Conservation (phyloP, 140 eudicot species). For the Cichorium intybus region DNA sequence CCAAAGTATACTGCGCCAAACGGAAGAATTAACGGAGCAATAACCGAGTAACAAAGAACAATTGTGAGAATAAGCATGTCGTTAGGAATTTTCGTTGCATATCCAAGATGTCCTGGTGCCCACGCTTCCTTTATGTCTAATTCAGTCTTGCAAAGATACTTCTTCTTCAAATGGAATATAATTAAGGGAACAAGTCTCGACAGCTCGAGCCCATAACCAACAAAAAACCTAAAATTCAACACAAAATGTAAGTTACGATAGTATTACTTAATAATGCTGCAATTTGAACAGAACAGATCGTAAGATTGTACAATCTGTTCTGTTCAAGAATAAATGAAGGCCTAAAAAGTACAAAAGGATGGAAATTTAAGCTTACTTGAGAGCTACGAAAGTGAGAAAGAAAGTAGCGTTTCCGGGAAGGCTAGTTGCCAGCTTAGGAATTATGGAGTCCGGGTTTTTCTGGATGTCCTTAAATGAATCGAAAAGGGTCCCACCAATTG, state of each 20-base stretch:
- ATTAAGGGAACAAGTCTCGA: conserved; percentile 78
- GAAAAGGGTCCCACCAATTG: conserved; percentile 69
- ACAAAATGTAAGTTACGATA: background rate
- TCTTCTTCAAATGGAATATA: conserved; percentile 74
- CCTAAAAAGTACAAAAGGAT: background rate
- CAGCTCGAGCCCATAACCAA: conserved; percentile 91
- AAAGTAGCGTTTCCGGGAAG: conserved; percentile 93
- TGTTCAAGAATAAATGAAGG: too few species aligned
- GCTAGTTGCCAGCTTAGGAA: conserved; percentile 46
- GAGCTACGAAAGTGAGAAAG: conserved; percentile 92
- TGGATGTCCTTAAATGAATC: conserved; percentile 43
- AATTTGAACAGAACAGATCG: too few species aligned
- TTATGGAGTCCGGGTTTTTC: conserved; percentile 39
- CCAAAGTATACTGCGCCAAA: conserved; percentile 88
- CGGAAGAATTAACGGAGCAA: conserved; percentile 84
- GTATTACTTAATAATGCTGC: background rate
- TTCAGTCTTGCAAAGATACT: conserved; percentile 78
- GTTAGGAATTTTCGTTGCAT: conserved; percentile 70
- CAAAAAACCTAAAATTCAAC: conserved; percentile 67
- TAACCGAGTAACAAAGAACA: conserved; percentile 71
- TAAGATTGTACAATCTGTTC: background rate
- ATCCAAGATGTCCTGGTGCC: conserved; percentile 82
- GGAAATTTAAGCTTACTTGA: conserved; percentile 56
- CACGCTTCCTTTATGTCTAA: conserved; percentile 80
- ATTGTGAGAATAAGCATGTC: conserved; percentile 77